Evolutionary conservation across 441 rosid species (phyloP), one percentile per base, ranked within the genome.

Genomic region (Populus tomentosa): DNA sequence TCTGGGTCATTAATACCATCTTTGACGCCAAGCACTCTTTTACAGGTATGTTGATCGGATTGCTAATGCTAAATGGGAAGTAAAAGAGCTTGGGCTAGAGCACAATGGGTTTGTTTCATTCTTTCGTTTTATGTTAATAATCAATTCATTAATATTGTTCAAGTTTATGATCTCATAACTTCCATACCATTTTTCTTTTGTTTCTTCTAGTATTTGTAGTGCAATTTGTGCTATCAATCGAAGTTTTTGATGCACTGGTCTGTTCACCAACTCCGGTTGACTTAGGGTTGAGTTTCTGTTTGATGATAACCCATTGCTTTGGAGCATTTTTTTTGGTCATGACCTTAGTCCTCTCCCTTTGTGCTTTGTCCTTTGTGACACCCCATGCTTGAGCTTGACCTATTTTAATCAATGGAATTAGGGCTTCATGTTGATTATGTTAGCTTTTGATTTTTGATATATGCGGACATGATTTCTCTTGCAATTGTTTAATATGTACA

Each of bases 21-120:
- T 78, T 73, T 74, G 71, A 73, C 65, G 28, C 72, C 71, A 67
- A 46, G 67, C 67, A 70, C 66, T 61, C 65, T 83, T 83, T 81
- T 82, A 76, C 88, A 96, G 98, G 84, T 96, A 92, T 84, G 94
- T 89, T 23, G 99, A 96, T 84, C 90, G 96, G 74, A 88, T 96
- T 84, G 90, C 98, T 76, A 90, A 87, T 81, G 91, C 97, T 50
- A 96, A 91, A 85, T 96, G 99, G 99, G 99, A 96, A 85, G 84
- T 94, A 74, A 96, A 89, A 87, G 99, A 96, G 87, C 90, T 96
- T 40, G 99, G 99, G 67, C 83, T 96, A 69, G 99, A 96, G 85
- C 98, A 96, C 77, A 96, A 96, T 80, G 98, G 99, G 98, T 96
- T 81, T 72, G 99, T 88, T 80, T 74, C 82, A 79, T 21, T 35